phyloP scores from a whole-genome alignment of 208 protist species.

The Acanthamoeba triangularis region DNA sequence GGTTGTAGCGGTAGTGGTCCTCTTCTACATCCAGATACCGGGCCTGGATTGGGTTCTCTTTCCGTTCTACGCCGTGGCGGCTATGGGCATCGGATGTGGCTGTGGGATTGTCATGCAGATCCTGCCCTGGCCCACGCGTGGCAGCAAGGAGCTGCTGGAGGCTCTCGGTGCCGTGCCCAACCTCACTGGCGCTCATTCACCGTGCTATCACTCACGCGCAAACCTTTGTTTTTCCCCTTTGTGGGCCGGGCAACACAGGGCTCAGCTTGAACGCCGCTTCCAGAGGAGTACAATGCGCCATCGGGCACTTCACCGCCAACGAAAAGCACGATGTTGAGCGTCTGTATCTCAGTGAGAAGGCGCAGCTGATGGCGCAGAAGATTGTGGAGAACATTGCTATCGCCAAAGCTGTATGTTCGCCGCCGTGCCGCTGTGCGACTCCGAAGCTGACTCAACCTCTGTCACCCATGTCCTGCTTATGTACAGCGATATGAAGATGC shows the following conservation, averaged over 20 bases:
- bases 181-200: background rate
- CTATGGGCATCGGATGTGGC: constrained; percentile 20
- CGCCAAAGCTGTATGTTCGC: constrained; percentile 21
- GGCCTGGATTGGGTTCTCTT: constrained; percentile 22
- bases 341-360: constrained; percentile 70
- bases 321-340: constrained; percentile 8
- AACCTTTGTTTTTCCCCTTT: too few species aligned
- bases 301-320: background rate
- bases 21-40: constrained; percentile 28
- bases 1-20: background rate
- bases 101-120: constrained; percentile 12
- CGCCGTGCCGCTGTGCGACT: too few species aligned
- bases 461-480: too few species aligned
- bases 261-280: constrained; percentile 42
- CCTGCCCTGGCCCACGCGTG: constrained; percentile 34
- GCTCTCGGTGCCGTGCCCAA: background rate
- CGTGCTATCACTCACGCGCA: background rate
- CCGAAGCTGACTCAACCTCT: too few species aligned
- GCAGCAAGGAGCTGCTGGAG: background rate
- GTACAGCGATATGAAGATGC: constrained; percentile 47
- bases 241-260: background rate
- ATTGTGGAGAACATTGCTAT: constrained; percentile 59
- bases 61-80: constrained; percentile 6
- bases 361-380: constrained; percentile 18
- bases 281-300: constrained; percentile 21